Evolutionary conservation across 2,329 filamentous ascomycete genomes (phyloP), one percentile per base, ranked within the genome.

Genomic region (Aspergillus novofumigatus): DNA sequence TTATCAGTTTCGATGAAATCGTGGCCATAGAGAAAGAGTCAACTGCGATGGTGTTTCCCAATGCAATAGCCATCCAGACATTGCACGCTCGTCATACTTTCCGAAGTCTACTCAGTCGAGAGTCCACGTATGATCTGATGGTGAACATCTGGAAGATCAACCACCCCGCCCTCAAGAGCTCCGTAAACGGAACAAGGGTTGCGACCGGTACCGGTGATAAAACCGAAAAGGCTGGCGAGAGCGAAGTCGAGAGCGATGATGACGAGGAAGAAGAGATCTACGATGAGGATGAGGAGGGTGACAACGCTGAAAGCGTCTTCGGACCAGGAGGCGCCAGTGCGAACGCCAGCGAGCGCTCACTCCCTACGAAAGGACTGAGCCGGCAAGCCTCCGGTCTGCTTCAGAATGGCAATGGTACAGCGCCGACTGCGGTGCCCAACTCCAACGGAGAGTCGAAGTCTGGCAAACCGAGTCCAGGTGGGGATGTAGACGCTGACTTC

Each of bases 81-180:
- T 79, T 97, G 11, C 94, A 99, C 71, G 92, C 94, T 47, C 92
- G 94, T 63, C 94, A 99, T 69, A 87, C 95, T 1, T 99, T 99
- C 75, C 92, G 94, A 55, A 97, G 92, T 75, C 91, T 99, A 63
- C 88, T 96, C 4, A 94, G 91, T 68, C 84, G 94, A 71, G 94
- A 99, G 75, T 91, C 92, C 2, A 97, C 95, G 0, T 99, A 97
- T 69, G 95, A 99, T 70, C 79, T 99, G 49, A 92, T 99, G 70
- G 89, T 99, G 63, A 95, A 95, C 58, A 97, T 99, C 57, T 99
- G 94, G 94, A 96, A 96, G 73, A 88, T 97, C 29, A 94, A 91
- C 17, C 94, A 99, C 71, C 93, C 94, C 1, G 91, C 91, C 55
- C 77, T 99, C 29, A 91, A 91, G 72, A 96, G 92, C 70, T 95